These are phyloP conservation scores for Cordyceps cicadae DNA, from an alignment of 2,329 filamentous ascomycete genomes.

Conservation along the genomic window DNA sequence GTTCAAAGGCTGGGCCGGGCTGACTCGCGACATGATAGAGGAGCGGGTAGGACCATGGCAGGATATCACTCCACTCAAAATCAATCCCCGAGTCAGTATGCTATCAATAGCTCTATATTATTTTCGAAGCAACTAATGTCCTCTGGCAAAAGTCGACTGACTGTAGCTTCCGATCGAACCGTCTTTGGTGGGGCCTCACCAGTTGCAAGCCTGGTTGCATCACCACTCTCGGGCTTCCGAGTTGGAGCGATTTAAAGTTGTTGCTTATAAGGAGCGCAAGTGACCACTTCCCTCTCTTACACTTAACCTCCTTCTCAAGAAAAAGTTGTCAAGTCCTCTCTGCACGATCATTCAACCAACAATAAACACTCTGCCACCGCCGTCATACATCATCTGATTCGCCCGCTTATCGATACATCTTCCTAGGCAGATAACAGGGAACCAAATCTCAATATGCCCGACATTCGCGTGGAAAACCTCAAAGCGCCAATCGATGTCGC, in stretches of 20 bases:
- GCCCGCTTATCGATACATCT: not conserved
- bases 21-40: not conserved
- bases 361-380: not conserved
- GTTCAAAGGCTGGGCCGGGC: not conserved
- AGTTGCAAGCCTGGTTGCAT: not conserved
- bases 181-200: not conserved
- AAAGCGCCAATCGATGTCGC: conserved; percentile 50
- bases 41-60: not conserved
- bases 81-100: not conserved
- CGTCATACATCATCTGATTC: not conserved
- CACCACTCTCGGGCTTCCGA: not conserved
- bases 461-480: conserved; percentile 35
- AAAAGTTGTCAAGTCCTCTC: not conserved
- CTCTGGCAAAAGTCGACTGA: not conserved
- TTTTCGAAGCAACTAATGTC: not conserved
- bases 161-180: not conserved
- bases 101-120: not conserved
- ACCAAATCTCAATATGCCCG: conserved; percentile 20
- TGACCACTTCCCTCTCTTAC: not conserved
- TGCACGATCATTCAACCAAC: not conserved
- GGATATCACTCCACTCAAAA: not conserved
- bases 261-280: not conserved
- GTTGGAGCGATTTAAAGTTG: not conserved
- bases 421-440: not conserved
- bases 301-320: not conserved